Conservation (phyloP, 106 monocot species). For the Dendrobium officinale region DNA sequence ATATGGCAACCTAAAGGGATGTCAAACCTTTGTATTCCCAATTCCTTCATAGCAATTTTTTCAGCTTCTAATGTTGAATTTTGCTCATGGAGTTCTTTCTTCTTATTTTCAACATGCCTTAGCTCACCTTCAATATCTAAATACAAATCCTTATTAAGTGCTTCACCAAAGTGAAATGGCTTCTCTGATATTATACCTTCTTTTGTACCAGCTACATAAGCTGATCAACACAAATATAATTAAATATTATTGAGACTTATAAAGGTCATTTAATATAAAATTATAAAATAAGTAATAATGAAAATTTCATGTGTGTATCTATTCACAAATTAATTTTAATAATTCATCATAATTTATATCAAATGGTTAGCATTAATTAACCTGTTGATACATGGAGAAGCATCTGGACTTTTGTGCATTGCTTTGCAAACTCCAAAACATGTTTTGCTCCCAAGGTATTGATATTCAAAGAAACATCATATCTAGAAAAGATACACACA, state of each 20-base stretch:
- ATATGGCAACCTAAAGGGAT: neutral
- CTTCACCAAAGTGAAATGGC: constrained; percentile 32
- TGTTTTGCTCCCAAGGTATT: constrained; percentile 43
- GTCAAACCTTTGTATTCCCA: constrained; percentile 10
- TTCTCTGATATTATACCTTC: constrained; percentile 54
- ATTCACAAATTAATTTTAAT: too few relatives aligned
- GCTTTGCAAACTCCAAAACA: constrained; percentile 33
- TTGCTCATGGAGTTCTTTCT: neutral
- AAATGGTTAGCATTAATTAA: neutral
- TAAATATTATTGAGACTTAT: too few relatives aligned
- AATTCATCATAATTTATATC: too few relatives aligned
- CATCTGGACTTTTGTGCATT: constrained; percentile 27
- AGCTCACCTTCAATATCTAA: constrained; percentile 57
- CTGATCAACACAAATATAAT: constrained; percentile 17
- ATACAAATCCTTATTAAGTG: constrained; percentile 20
- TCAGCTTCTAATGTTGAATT: neutral
- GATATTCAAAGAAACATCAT: constrained; percentile 35
- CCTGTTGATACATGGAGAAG: constrained; percentile 55
- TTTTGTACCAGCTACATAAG: constrained; percentile 49
- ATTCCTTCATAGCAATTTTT: constrained; percentile 12
- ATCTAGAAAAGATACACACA: constrained; percentile 5
- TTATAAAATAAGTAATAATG: too few relatives aligned
- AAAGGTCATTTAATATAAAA: too few relatives aligned
- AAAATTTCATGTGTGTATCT: too few relatives aligned
- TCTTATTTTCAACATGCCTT: neutral